Percentiles rank a stretch among this genome's conserved stretches.
Conservation (phyloP, 495 filamentous ascomycete genomes). For the Copromyces sp. region DNA sequence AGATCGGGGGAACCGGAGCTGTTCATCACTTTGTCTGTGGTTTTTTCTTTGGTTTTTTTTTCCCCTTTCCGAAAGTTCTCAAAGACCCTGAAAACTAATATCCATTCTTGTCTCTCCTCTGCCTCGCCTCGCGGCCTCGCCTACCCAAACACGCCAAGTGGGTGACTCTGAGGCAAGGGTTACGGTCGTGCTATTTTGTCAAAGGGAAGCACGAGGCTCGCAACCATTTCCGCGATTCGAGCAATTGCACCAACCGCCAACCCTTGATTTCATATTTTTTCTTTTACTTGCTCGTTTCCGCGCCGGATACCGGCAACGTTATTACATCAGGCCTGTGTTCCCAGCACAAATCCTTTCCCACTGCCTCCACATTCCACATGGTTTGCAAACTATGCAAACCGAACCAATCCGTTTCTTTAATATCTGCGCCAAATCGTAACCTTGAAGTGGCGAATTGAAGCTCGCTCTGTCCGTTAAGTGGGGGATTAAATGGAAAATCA, state of each 20-base stretch:
- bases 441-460: background rate
- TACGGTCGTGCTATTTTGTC: background rate
- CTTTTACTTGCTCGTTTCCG: background rate
- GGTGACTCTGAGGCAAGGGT: background rate
- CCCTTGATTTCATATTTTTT: background rate
- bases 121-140: background rate
- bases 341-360: background rate
- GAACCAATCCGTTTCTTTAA: background rate
- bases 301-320: background rate
- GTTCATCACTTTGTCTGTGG: background rate
- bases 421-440: background rate
- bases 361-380: background rate
- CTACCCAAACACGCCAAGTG: background rate
- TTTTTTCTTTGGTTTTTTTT: too few species aligned
- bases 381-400: background rate
- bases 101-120: background rate
- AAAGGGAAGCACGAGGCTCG: background rate
- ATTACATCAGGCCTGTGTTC: background rate
- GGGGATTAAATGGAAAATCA: background rate
- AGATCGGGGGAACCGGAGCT: background rate
- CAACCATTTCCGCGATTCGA: background rate
- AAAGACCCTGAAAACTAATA: background rate
- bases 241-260: background rate
- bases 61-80: background rate
- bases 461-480: background rate